These are phyloP conservation scores for Platanthera zijinensis DNA, from an alignment of 106 monocot species.

Conservation along the genomic window DNA sequence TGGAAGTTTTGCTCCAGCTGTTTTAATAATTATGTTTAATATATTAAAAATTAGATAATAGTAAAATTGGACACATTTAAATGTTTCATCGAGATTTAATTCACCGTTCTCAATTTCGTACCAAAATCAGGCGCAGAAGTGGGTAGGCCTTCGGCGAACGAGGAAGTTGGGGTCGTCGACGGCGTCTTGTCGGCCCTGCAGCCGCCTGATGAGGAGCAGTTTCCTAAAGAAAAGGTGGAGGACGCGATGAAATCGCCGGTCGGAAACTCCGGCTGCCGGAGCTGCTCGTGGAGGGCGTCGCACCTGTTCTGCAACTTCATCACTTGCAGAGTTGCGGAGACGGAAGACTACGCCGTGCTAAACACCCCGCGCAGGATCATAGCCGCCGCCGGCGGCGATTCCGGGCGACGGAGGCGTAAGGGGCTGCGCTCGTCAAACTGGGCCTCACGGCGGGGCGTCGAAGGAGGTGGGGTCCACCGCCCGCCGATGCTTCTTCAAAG, in stretches of 20 bases:
- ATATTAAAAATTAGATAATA: too few species aligned
- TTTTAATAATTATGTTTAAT: too few species aligned
- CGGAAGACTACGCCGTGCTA: background rate
- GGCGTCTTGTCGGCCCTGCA: background rate
- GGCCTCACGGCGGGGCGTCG: background rate
- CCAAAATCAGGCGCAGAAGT: background rate
- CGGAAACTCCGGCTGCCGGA: background rate
- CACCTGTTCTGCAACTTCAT: background rate
- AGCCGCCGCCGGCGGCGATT: background rate
- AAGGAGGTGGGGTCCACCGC: background rate
- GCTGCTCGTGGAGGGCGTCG: background rate
- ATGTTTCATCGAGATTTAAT: background rate
- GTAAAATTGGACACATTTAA: background rate
- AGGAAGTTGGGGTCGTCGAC: background rate
- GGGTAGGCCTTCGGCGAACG: background rate
- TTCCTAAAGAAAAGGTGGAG: background rate
- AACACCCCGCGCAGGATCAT: background rate
- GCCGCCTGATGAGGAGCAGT: background rate
- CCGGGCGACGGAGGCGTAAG: background rate
- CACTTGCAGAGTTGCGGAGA: background rate
- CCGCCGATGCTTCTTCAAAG: background rate
- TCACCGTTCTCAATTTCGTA: background rate
- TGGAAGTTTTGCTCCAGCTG: too few species aligned
- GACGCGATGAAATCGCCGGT: background rate
- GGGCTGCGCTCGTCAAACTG: background rate